Percentiles rank a stretch among this genome's conserved stretches.
Evolutionary conservation across 371 early-diverging fungal genomes (phyloP).

Genomic region (Circinella minor): DNA sequence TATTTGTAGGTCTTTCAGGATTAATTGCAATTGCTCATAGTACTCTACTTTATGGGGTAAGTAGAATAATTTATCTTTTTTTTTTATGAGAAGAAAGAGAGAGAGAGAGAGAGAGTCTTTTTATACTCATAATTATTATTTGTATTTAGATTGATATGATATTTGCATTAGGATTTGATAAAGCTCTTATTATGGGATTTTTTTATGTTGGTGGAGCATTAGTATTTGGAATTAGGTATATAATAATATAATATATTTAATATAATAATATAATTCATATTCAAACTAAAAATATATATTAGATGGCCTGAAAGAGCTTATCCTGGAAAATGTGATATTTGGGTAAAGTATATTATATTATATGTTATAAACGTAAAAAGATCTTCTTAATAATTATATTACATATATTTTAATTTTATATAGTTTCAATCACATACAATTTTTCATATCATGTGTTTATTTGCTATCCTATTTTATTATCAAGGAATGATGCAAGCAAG

Average conservation of each 20-base stretch:
- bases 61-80: neutral
- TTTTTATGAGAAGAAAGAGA: too few species aligned
- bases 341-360: neutral
- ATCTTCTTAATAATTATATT: neutral
- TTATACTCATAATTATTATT: neutral
- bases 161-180: neutral
- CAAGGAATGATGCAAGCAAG: neutral
- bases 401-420: neutral
- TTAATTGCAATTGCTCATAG: neutral
- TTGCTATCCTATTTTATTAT: neutral
- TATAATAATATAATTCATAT: too few species aligned
- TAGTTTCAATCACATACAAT: conserved; percentile 7
- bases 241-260: too few species aligned
- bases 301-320: neutral
- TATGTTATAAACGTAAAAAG: too few species aligned
- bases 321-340: neutral
- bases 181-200: neutral
- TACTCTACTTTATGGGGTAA: neutral
- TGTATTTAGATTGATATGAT: neutral
- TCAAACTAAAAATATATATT: too few species aligned
- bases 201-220: neutral
- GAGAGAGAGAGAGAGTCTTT: too few species aligned
- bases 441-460: neutral
- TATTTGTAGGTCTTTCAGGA: neutral
- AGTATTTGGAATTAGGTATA: neutral